These are phyloP conservation scores for Ceratocystis variospora DNA, from an alignment of 2,329 filamentous ascomycete genomes.

Conservation along the genomic window DNA sequence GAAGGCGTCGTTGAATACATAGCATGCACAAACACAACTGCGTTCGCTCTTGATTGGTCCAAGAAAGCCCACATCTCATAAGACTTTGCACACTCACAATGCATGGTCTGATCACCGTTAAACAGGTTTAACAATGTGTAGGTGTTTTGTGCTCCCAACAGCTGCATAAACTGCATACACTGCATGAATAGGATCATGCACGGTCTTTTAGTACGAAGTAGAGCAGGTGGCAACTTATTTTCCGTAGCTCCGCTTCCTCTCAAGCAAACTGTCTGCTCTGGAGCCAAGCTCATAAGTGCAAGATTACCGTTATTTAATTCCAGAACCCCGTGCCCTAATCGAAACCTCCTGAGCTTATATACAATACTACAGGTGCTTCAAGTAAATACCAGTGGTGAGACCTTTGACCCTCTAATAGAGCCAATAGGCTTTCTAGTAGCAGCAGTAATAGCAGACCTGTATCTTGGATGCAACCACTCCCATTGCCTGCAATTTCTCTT, in stretches of 20 bases:
- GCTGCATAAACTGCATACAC: neutral
- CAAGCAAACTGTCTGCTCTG: neutral
- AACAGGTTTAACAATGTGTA: neutral
- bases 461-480: neutral
- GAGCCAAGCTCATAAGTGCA: no score
- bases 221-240: neutral
- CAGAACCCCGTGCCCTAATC: no score
- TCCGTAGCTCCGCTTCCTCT: neutral
- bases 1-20: neutral
- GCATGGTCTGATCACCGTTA: neutral
- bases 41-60: neutral
- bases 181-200: slow-evolving; percentile 3
- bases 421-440: no score
- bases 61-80: neutral
- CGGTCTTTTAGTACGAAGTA: neutral
- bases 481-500: neutral
- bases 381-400: neutral
- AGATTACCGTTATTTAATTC: no score
- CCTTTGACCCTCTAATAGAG: neutral
- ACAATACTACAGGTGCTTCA: neutral
- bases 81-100: neutral
- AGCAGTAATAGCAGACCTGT: neutral
- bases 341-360: neutral
- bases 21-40: neutral
- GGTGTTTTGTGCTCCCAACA: neutral